A percentile compares a stretch with the other conserved stretches of the same genome.
Evolutionary conservation across 768 basidiomycete species (phyloP).

Genomic region (Lyophyllum atratum): DNA sequence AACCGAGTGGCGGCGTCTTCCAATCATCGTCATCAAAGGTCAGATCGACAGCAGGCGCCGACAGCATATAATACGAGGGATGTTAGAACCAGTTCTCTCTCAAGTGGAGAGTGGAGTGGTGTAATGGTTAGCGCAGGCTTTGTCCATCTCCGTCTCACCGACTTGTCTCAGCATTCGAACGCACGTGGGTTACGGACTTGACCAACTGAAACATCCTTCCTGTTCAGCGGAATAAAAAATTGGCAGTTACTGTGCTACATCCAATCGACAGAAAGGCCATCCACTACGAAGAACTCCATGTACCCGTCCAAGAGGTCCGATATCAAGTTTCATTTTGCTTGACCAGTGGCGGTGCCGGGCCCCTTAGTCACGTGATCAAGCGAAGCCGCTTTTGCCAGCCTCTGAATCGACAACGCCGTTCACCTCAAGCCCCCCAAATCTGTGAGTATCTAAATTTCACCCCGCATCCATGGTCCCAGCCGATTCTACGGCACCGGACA

Average conservation of each 20-base stretch:
- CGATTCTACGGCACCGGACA: conserved; percentile 11
- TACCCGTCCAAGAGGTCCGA: neutral
- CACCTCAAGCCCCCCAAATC: conserved; percentile 50
- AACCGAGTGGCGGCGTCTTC: conserved; percentile 50
- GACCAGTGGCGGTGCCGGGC: neutral
- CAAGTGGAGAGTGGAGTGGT: conserved; percentile 9
- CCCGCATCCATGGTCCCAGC: conserved; percentile 16
- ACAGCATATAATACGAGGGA: conserved; percentile 49
- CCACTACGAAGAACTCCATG: neutral
- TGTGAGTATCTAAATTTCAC: conserved; percentile 47
- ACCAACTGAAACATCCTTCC: neutral
- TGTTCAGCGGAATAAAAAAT: neutral
- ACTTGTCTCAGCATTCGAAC: conserved; percentile 1
- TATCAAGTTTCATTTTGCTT: neutral
- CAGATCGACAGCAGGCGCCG: conserved; percentile 59
- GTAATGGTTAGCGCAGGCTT: conserved; percentile 1
- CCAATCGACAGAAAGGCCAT: neutral
- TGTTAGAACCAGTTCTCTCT: conserved; percentile 2
- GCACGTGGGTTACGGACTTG: conserved; percentile 3
- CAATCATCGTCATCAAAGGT: conserved; percentile 74
- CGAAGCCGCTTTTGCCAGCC: conserved; percentile 13
- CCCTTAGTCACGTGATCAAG: conserved; percentile 17
- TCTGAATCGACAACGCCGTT: conserved; percentile 40
- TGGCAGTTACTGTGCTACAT: neutral
- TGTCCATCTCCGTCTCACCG: conserved; percentile 2